Evolutionary conservation across 1,139 yeast genomes (phyloP).

Genomic region (Trichomonascaceae sp.): DNA sequence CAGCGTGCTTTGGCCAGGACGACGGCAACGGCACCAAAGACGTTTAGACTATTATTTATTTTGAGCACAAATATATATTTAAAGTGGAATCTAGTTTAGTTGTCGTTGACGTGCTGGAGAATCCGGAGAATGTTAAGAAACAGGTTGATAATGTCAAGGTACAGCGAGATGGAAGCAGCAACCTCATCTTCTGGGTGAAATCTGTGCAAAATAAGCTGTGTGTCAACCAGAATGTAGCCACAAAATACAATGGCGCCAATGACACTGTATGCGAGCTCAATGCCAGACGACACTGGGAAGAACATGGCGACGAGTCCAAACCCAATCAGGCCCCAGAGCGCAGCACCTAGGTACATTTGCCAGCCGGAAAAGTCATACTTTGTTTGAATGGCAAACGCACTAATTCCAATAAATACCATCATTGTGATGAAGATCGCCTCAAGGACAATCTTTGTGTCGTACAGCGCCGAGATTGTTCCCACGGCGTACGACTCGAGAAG

Average conservation of each 20-base stretch:
- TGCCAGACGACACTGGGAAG: conserved; percentile 43
- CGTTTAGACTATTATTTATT: conserved; percentile 1
- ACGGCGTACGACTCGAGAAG: conserved; percentile 60
- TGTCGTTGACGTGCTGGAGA: conserved; percentile 35
- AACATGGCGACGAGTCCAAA: conserved; percentile 59
- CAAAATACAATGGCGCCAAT: conserved; percentile 66
- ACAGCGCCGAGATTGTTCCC: conserved; percentile 53
- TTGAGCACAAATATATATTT: conserved; percentile 1
- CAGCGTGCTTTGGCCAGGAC: conserved; percentile 22
- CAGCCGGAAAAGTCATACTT: conserved; percentile 67
- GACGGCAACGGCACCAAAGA: neutral
- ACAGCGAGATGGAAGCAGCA: conserved; percentile 61
- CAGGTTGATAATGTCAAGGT: conserved; percentile 70
- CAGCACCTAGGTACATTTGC: conserved; percentile 50
- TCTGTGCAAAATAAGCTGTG: conserved; percentile 68
- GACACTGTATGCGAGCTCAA: conserved; percentile 54
- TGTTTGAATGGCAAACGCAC: conserved; percentile 70
- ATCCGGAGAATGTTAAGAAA: conserved; percentile 66
- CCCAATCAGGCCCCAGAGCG: conserved; percentile 58
- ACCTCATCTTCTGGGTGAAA: conserved; percentile 80
- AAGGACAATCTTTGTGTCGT: conserved; percentile 51
- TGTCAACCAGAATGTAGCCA: conserved; percentile 64
- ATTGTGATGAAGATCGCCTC: conserved; percentile 63
- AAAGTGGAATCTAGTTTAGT: conserved; percentile 1
- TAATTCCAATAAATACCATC: conserved; percentile 59